Conservation (phyloP, 495 filamentous ascomycete genomes). For the Talaromyces trachyspermus region DNA sequence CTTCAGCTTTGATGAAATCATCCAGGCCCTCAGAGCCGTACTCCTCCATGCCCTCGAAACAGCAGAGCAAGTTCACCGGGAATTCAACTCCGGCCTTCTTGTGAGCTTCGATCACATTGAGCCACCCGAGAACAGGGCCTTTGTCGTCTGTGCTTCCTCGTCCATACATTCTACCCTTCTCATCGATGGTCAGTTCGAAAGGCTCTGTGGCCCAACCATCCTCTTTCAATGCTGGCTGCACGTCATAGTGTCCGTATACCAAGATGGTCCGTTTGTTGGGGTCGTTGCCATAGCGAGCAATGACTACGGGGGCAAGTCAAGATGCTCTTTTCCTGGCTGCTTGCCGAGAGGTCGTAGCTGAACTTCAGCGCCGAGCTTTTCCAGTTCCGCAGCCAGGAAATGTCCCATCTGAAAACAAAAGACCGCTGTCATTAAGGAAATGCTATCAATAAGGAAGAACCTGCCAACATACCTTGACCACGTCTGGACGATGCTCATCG, state of each 20-base stretch:
- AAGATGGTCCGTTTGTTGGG: slow-evolving; percentile 88
- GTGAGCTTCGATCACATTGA: slow-evolving; percentile 97
- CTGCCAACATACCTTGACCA: slow-evolving; percentile 53
- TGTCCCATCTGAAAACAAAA: slow-evolving; percentile 91
- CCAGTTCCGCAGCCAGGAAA: slow-evolving; percentile 77
- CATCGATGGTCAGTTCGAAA: slow-evolving; percentile 81
- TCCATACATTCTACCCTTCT: slow-evolving; percentile 89
- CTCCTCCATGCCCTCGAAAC: slow-evolving; percentile 99
- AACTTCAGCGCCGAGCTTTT: slow-evolving; percentile 74
- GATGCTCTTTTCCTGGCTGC: slow-evolving; percentile 81
- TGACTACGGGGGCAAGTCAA: slow-evolving; percentile 85
- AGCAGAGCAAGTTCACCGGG: slow-evolving; percentile 97
- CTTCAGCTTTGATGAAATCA: slow-evolving; percentile 84
- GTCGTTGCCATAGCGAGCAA: slow-evolving; percentile 86
- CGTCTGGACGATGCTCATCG: slow-evolving; percentile 77
- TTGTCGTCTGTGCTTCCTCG: slow-evolving; percentile 97
- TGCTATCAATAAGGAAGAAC: neutral
- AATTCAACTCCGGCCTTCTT: slow-evolving; percentile 88
- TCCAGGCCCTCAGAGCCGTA: slow-evolving; percentile 96
- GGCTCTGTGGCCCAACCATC: slow-evolving; percentile 97
- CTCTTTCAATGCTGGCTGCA: slow-evolving; percentile 86
- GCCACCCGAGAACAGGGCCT: slow-evolving; percentile 93
- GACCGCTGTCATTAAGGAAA: too few relatives aligned
- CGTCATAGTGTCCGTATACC: slow-evolving; percentile 98
- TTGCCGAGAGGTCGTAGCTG: slow-evolving; percentile 77